Base-by-base conservation (phyloP, 768 basidiomycete genomes). In the Agaricus sinodeliciosus region DNA sequence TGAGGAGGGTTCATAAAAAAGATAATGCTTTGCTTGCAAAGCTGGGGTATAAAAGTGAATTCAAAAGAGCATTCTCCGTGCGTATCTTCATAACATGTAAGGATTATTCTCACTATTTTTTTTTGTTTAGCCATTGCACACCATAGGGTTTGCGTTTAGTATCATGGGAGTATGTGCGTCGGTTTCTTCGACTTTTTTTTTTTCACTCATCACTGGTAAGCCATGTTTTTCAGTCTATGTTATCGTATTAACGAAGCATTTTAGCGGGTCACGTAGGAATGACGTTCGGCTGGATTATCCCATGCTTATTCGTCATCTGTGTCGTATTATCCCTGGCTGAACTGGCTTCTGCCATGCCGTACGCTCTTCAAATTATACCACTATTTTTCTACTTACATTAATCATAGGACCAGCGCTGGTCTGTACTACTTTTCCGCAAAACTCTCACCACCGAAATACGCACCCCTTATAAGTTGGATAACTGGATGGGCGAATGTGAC, bases 341-440 rank as follows among this genome's bases (percentile, higher is more conserved):
- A 60, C 59, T 82, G 5, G 73, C 77, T 1, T 81, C 80, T 3
- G 71, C 80, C 8, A 82, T 82, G 80, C 80, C 81, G 81, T 82
- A 64, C 64, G 75, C 70, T 22, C 39, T 25, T 19, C 28, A 2
- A 40, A n/a, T 11, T 8, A 19, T 12, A 27, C 11, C 39, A 12
- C 15, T 48, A 5, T 6, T 4, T 26, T 9, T 6, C 4, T 39
- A 37, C 11, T 25, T 26, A 22, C 9, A 7, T 18, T 1, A 16
- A 3, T 6, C 27, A 8, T 22, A 88, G 86, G 48, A 89, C 87
- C 19, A 88, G 86, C 57, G 86, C 87, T 6, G 87, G 86, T 0
- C 69, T 89, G 15, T 88, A 88, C 63, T 89, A 87, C 64, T 88
- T 87, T 65, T 84, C 86, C 2, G 83, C 86, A 0, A 87, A 84